Conservation (phyloP, 2,329 filamentous ascomycete species). For the Colletotrichum musae region DNA sequence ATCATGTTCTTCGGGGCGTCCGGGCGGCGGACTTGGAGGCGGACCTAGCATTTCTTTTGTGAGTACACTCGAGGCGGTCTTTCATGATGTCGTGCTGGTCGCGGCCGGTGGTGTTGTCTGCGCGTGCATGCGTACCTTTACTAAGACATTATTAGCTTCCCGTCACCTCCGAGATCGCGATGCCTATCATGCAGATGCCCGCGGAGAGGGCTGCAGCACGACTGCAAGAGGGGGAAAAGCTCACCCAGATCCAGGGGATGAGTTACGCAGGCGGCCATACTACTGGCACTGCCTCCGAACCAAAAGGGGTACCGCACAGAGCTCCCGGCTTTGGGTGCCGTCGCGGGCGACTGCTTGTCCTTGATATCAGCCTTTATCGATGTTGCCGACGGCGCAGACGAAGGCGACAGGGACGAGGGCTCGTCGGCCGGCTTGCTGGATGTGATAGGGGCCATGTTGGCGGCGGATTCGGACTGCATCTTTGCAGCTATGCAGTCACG, state of each 20-base stretch:
- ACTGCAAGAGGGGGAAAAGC: constrained; percentile 50
- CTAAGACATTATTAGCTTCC: constrained; percentile 49
- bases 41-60: constrained; percentile 70
- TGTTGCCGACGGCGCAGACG: constrained; percentile 21
- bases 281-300: constrained; percentile 97
- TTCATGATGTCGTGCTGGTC: not conserved
- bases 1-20: constrained; percentile 85
- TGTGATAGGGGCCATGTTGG: constrained; percentile 42
- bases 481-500: constrained; percentile 36
- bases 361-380: constrained; percentile 12
- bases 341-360: constrained; percentile 31
- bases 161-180: constrained; percentile 21
- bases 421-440: constrained; percentile 35
- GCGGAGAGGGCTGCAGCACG: not conserved
- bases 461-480: constrained; percentile 47
- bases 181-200: constrained; percentile 4
- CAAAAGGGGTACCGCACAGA: constrained; percentile 82
- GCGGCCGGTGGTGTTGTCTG: not conserved
- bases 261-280: constrained; percentile 90
- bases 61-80: not conserved
- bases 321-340: constrained; percentile 52
- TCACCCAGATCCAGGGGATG: constrained; percentile 93
- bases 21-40: constrained; percentile 86
- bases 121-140: constrained; percentile 60
- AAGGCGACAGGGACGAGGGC: constrained; percentile 1